These are phyloP conservation scores for Colletotrichum trifolii DNA, from an alignment of 2,329 filamentous ascomycete species.

Conservation along the genomic window DNA sequence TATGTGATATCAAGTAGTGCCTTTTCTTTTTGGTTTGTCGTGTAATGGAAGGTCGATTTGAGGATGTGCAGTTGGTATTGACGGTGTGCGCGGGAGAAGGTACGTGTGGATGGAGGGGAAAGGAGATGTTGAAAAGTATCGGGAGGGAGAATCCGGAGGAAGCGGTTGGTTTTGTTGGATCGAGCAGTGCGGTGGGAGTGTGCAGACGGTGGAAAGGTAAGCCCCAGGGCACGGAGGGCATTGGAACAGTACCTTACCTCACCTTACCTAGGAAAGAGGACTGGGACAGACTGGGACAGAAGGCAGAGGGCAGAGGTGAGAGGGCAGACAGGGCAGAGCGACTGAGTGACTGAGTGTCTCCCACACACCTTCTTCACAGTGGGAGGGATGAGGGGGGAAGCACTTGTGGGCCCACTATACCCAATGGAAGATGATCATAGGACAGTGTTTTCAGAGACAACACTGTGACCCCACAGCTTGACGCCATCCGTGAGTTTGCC, in stretches of 20 bases:
- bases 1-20: constrained; percentile 10
- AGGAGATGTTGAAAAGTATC: constrained; percentile 34
- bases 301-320: neutral
- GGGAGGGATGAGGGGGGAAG: constrained; percentile 26
- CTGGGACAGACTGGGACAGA: too few relatives aligned
- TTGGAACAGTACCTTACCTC: too few relatives aligned
- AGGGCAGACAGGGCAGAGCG: constrained; percentile 6
- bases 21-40: constrained; percentile 9
- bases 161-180: constrained; percentile 38
- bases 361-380: neutral
- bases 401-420: constrained; percentile 18
- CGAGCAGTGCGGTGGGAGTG: constrained; percentile 19
- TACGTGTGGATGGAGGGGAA: constrained; percentile 31
- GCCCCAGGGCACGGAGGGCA: too few relatives aligned
- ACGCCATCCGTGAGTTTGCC: constrained; percentile 37
- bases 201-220: constrained; percentile 15
- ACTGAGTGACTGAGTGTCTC: too few relatives aligned
- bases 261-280: too few relatives aligned
- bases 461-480: constrained; percentile 35
- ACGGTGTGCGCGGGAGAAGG: constrained; percentile 6
- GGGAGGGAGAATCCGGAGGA: constrained; percentile 33
- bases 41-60: constrained; percentile 8
- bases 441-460: constrained; percentile 13
- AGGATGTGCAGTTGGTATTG: constrained; percentile 12
- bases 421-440: constrained; percentile 32